Conservation (phyloP, 257 asterid genomes). For the Fraxinus cuspidata region DNA sequence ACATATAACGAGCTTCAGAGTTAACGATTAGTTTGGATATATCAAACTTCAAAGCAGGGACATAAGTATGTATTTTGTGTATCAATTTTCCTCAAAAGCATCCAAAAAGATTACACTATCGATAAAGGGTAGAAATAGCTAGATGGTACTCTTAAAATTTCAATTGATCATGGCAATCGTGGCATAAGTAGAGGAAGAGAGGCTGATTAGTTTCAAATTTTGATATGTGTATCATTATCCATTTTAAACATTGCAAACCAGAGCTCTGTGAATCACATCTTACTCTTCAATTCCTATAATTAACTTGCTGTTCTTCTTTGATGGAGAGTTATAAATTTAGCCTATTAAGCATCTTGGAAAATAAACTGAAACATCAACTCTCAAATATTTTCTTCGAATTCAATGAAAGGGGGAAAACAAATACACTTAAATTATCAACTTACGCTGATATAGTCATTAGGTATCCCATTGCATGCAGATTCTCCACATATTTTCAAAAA, state of each 20-base stretch:
- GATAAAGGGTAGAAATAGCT: background rate
- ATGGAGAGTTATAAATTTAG: background rate
- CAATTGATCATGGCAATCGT: background rate
- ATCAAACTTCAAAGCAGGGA: too few species aligned
- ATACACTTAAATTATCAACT: constrained; percentile 24
- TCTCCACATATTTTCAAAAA: constrained; percentile 89
- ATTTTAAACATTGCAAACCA: background rate
- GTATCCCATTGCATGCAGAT: constrained; percentile 79
- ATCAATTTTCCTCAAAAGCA: too few species aligned
- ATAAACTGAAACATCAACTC: background rate
- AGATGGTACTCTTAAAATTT: background rate
- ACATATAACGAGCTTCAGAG: too few species aligned
- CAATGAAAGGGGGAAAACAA: background rate
- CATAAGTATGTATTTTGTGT: too few species aligned
- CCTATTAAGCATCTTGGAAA: background rate
- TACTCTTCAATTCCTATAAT: background rate
- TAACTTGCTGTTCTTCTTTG: background rate
- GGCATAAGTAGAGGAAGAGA: background rate
- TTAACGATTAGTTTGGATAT: too few species aligned
- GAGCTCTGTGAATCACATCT: background rate
- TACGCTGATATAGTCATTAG: constrained; percentile 80
- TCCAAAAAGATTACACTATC: too few species aligned
- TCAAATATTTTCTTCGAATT: background rate
- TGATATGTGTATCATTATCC: background rate
- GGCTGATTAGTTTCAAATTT: background rate